Conservation (phyloP, 208 protist genomes). For the Naegleria lovaniensis region DNA sequence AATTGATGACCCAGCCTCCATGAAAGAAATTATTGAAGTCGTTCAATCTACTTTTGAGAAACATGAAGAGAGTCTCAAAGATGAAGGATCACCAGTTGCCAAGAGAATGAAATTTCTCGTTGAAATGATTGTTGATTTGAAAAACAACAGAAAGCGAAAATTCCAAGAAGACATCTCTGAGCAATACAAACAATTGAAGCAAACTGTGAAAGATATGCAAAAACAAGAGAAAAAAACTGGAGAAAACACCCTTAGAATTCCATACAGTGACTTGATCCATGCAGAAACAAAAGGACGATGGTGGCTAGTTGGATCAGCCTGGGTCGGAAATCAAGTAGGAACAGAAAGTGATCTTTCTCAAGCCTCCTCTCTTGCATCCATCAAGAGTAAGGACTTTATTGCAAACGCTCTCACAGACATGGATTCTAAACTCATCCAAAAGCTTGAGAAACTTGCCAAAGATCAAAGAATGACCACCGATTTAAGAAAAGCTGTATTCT, state of each 20-base stretch:
- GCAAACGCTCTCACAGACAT: background rate
- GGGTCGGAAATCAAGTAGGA: background rate
- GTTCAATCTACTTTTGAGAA: background rate
- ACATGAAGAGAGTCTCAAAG: background rate
- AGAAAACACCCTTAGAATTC: conserved; percentile 4
- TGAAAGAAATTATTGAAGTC: conserved; percentile 25
- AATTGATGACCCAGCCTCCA: background rate
- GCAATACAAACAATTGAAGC: conserved; percentile 16
- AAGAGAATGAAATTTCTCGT: background rate
- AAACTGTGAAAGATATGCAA: conserved; percentile 15
- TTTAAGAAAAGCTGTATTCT: background rate
- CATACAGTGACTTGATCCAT: background rate
- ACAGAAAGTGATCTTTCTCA: background rate
- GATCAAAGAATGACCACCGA: conserved; percentile 9
- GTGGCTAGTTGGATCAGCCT: conserved; percentile 25
- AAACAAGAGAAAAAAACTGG: background rate
- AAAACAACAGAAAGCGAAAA: conserved; percentile 9
- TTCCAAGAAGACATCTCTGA: background rate
- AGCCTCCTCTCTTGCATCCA: background rate
- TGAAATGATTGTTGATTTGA: conserved; percentile 19
- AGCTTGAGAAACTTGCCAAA: background rate
- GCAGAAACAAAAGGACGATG: conserved; percentile 22
- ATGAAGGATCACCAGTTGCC: background rate
- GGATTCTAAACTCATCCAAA: background rate
- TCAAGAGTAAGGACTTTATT: background rate